These are phyloP conservation scores for Coemansia sp. DNA, from an alignment of 192 early-diverging fungal species.

Conservation along the genomic window DNA sequence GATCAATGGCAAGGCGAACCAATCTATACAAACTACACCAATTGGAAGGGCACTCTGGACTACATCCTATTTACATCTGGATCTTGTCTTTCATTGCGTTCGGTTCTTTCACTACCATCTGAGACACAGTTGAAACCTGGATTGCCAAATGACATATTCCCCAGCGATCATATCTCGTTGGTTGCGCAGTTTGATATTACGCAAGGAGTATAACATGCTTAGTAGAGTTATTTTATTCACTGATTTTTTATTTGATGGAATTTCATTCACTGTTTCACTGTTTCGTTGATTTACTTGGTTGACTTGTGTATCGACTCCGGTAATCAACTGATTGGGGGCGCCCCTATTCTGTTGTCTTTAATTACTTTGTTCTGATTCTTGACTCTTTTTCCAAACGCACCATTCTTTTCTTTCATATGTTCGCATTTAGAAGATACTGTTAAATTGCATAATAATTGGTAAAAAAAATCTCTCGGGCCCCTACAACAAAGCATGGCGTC, in stretches of 20 bases:
- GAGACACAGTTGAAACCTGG: slow-evolving; percentile 15
- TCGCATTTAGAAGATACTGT: not conserved
- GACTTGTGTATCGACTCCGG: not conserved
- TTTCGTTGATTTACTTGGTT: not conserved
- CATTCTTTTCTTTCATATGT: not conserved
- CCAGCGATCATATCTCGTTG: slow-evolving; percentile 52
- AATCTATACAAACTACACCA: slow-evolving; percentile 48
- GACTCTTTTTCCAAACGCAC: not conserved
- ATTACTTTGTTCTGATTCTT: not conserved
- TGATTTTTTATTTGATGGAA: too few relatives aligned
- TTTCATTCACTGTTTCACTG: too few relatives aligned
- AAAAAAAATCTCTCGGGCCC: not conserved
- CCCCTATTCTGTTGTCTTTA: not conserved
- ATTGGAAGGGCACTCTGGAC: slow-evolving; percentile 54
- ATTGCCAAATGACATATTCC: slow-evolving; percentile 19
- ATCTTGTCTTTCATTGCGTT: slow-evolving; percentile 9
- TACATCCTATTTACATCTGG: slow-evolving; percentile 44
- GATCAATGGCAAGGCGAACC: slow-evolving; percentile 54
- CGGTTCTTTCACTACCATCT: slow-evolving; percentile 37
- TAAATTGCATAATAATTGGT: not conserved
- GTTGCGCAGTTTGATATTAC: slow-evolving; percentile 21
- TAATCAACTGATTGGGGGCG: not conserved
- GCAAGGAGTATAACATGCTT: too few relatives aligned
- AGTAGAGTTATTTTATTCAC: not conserved
- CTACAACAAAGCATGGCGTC: not conserved